phyloP scores from a whole-genome alignment of 1,139 yeast species.

The Suhomyces guaymorum region DNA sequence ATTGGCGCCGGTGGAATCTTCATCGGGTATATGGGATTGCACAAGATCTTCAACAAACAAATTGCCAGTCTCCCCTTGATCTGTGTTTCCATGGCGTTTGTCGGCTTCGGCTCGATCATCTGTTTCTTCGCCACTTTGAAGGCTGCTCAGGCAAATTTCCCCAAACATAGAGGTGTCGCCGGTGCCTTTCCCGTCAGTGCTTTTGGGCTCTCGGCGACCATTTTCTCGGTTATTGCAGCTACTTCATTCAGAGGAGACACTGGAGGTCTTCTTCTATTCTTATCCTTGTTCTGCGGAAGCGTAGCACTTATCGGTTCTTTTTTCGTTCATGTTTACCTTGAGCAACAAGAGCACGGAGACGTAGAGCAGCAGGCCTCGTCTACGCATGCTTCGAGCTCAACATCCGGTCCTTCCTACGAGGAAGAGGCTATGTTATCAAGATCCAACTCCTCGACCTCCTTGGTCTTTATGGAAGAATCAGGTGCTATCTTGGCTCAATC shows the following conservation, averaged over 20 bases:
- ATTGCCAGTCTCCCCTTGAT: slow-evolving; percentile 27
- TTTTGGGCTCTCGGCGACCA: slow-evolving; percentile 53
- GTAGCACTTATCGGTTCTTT: slow-evolving; percentile 40
- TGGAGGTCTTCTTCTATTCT: slow-evolving; percentile 39
- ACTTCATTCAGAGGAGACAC: slow-evolving; percentile 45
- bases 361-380: slow-evolving; percentile 3
- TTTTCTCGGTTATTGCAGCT: slow-evolving; percentile 48
- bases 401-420: slow-evolving; percentile 6
- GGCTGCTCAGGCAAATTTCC: slow-evolving; percentile 70
- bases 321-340: slow-evolving; percentile 36
- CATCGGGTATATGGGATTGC: slow-evolving; percentile 39
- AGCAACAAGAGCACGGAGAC: slow-evolving; percentile 22
- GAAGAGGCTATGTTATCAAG: slow-evolving; percentile 10
- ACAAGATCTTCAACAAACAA: slow-evolving; percentile 30
- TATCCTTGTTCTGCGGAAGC: slow-evolving; percentile 40
- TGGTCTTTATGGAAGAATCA: slow-evolving; percentile 4
- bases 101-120: slow-evolving; percentile 67
- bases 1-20: slow-evolving; percentile 55
- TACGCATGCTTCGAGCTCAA: neutral
- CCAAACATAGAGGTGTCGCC: slow-evolving; percentile 69
- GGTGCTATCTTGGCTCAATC: slow-evolving; percentile 1
- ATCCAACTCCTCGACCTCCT: slow-evolving; percentile 7
- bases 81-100: slow-evolving; percentile 43
- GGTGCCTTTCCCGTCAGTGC: slow-evolving; percentile 62
- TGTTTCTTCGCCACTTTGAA: slow-evolving; percentile 67